Evolutionary conservation across 75 land plant species (phyloP), one percentile per base, ranked within the genome.

Genomic region (Ceratopteris richardii): DNA sequence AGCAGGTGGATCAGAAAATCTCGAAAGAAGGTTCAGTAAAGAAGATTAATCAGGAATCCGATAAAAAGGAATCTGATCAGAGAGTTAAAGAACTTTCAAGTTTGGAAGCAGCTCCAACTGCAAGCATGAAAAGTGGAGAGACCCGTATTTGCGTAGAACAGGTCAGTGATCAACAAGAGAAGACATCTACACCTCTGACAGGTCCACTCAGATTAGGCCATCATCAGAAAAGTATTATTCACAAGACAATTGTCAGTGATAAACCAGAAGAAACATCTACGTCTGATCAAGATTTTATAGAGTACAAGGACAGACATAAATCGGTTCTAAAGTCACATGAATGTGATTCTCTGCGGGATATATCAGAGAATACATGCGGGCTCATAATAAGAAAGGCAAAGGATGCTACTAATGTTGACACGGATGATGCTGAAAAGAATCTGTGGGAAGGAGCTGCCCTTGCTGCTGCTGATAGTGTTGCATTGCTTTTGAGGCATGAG

Each of bases 141-240:
- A 9, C 37, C 37, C 3, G 7, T 33, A 33, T 33, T 4, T 3
- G 7, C 37, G 7, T 9, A 4, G 37, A 9, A 33, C 37, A 33
- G 37, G 37, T 33, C 37, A 33, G 37, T 33, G 37, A 33, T 3
- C 37, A 31, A 9, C 57, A 25, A 31, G 42, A 42, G 31, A 71
- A 66, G 59, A 31, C 60, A 12, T 25, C 23, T 17, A 57, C 42
- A 14, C 37, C 62, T 66, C 31, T 53, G n/a, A 22, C 24, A 19
- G 85, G 85, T 44, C 87, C 91, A 46, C 78, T 70, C 33, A 82
- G 87, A 85, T 88, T 92, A 69, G 97, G 97, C 16, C 74, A 18
- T 74, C 62, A 23, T 31, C 74, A 4, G 63, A 44, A 29, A 63
- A 62, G 22, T 48, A 27, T 21, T 62, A 68, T 28, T 69, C 57